Conservation (phyloP, 1,284 basidiomycete species). For the Termitomyces sp. region DNA sequence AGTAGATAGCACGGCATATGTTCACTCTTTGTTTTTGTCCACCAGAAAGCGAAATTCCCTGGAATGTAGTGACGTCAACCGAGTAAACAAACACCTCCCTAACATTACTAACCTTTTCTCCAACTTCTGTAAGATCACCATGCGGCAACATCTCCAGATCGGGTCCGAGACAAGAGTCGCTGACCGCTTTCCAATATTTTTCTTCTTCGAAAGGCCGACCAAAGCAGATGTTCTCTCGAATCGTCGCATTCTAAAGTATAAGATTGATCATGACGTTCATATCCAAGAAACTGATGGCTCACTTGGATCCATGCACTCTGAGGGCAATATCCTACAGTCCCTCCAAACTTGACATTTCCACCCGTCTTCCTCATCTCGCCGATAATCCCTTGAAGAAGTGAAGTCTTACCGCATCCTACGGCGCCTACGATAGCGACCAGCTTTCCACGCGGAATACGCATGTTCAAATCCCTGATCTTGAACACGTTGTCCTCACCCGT, state of each 20-base stretch:
- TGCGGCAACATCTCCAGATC: conserved; percentile 80
- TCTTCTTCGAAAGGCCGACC: conserved; percentile 77
- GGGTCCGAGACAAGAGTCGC: conserved; percentile 70
- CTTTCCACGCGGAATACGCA: conserved; percentile 67
- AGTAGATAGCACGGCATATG: conserved; percentile 84
- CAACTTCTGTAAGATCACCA: conserved; percentile 86
- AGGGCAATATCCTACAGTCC: conserved; percentile 75
- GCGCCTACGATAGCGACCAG: conserved; percentile 79
- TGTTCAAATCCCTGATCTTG: conserved; percentile 53
- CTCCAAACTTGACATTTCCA: conserved; percentile 67
- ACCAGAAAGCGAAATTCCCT: conserved; percentile 79
- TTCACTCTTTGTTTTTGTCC: conserved; percentile 77
- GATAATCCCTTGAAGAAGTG: conserved; percentile 71
- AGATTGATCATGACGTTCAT: not conserved
- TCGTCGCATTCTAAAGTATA: conserved; percentile 56
- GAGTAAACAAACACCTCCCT: not conserved
- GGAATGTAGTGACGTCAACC: conserved; percentile 2
- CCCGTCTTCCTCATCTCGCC: conserved; percentile 72
- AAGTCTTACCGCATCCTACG: conserved; percentile 64
- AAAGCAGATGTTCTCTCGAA: conserved; percentile 83
- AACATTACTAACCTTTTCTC: conserved; percentile 58
- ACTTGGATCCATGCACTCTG: conserved; percentile 88
- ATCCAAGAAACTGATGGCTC: conserved; percentile 11
- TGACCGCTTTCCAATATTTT: conserved; percentile 73
- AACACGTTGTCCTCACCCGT: conserved; percentile 42